Percentiles rank a stretch among this genome's conserved stretches.
Conservation (phyloP, 768 basidiomycete genomes). For the Polyporus arcularius region DNA sequence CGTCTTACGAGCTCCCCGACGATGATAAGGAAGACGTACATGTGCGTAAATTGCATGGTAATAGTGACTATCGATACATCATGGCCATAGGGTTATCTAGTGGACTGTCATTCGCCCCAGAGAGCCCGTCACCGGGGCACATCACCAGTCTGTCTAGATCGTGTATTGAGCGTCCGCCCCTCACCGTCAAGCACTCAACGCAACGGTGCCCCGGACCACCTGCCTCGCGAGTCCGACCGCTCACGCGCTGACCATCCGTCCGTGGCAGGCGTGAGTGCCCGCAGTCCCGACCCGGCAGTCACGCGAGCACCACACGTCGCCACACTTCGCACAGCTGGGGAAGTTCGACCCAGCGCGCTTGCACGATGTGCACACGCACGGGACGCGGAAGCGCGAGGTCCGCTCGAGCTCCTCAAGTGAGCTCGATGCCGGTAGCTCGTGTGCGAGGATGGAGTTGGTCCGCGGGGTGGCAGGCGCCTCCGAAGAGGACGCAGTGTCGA, state of each 20-base stretch:
- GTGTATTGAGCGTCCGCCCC: neutral
- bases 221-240: neutral
- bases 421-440: constrained; percentile 18
- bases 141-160: neutral
- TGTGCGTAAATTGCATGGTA: neutral
- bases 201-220: neutral
- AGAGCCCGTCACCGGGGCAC: constrained; percentile 12
- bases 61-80: constrained; percentile 9
- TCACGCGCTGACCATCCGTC: constrained; percentile 9
- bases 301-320: constrained; percentile 35
- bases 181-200: neutral
- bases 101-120: neutral
- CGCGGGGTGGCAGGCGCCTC: constrained; percentile 30
- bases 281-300: constrained; percentile 24
- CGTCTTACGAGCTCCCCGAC: no score
- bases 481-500: constrained; percentile 30
- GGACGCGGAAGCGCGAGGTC: constrained; percentile 28
- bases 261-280: constrained; percentile 7
- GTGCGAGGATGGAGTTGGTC: constrained; percentile 20
- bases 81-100: constrained; percentile 5
- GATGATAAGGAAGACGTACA: neutral
- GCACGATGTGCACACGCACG: constrained; percentile 29
- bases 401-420: constrained; percentile 30
- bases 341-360: constrained; percentile 32
- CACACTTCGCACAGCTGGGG: constrained; percentile 34